These are phyloP conservation scores for Vachellia collinsii DNA, from an alignment of 306 rosid species.

Conservation along the genomic window DNA sequence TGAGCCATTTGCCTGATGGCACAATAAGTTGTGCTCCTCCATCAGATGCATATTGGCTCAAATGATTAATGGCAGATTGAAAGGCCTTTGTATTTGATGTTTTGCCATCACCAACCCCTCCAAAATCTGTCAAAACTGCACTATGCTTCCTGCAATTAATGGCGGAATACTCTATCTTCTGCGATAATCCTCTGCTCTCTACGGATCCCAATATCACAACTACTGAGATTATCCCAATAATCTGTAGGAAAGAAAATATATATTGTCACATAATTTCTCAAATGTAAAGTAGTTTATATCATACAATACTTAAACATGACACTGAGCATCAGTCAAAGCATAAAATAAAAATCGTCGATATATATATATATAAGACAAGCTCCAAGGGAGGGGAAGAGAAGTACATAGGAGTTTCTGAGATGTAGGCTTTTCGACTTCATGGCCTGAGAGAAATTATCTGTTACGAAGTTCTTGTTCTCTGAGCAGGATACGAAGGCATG, in stretches of 20 bases:
- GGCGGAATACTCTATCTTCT: constrained; percentile 18
- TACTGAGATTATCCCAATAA: not conserved
- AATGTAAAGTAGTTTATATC: no score
- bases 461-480: not conserved
- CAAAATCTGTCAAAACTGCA: constrained; percentile 59
- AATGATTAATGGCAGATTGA: constrained; percentile 48
- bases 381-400: not conserved
- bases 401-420: constrained; percentile 36
- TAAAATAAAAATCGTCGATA: not conserved
- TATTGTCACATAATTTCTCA: no score
- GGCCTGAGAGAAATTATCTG: not conserved
- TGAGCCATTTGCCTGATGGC: constrained; percentile 72
- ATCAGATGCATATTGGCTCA: constrained; percentile 43
- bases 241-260: constrained; percentile 6
- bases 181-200: constrained; percentile 10
- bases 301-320: not conserved
- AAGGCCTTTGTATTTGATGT: constrained; percentile 67
- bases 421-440: constrained; percentile 26
- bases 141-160: constrained; percentile 57
- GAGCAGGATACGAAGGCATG: not conserved
- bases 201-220: constrained; percentile 33
- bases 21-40: constrained; percentile 68
- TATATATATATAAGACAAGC: not conserved
- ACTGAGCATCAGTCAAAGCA: no score
- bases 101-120: constrained; percentile 69